A percentile compares a stretch with the other conserved stretches of the same genome.
phyloP scores from a whole-genome alignment of 805 yeast species.

The Saccharomycodes ludwigii region DNA sequence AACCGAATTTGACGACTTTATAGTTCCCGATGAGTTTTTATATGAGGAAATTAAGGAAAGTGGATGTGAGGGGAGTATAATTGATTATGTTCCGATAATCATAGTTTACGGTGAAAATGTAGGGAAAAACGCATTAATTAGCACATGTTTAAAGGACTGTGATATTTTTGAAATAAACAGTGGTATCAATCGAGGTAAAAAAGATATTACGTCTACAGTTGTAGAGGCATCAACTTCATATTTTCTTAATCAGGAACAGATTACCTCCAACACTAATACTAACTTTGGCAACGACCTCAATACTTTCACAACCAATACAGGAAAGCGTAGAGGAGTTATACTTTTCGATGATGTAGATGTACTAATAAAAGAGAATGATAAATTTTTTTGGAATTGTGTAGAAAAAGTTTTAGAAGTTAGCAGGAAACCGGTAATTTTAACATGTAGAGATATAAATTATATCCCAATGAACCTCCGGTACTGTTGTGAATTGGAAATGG shows the following conservation, averaged over 20 bases:
- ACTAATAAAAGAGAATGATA: conserved; percentile 61
- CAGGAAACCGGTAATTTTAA: conserved; percentile 57
- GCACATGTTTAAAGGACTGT: conserved; percentile 50
- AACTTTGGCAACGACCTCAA: conserved; percentile 10
- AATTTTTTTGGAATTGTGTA: conserved; percentile 67
- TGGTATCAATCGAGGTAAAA: conserved; percentile 59
- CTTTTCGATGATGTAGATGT: conserved; percentile 80
- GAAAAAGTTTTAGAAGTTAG: conserved; percentile 47
- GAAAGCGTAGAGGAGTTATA: conserved; percentile 46
- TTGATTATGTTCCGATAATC: conserved; percentile 45
- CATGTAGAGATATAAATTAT: conserved; percentile 38
- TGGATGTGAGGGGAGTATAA: conserved; percentile 6
- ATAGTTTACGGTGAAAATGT: conserved; percentile 61
- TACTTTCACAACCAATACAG: conserved; percentile 32
- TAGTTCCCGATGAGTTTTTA: conserved; percentile 21
- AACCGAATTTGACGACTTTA: conserved; percentile 23
- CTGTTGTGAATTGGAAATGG: conserved; percentile 29
- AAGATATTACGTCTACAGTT: conserved; percentile 51
- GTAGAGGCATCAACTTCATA: conserved; percentile 80
- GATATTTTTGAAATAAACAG: conserved; percentile 70
- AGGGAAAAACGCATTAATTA: conserved; percentile 68
- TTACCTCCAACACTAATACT: conserved; percentile 3
- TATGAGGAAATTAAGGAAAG: conserved; percentile 13
- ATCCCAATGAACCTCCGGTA: conserved; percentile 39
- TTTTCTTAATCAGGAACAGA: conserved; percentile 43